Conservation (phyloP, 2,329 filamentous ascomycete species). For the Aureobasidium mangrovei region DNA sequence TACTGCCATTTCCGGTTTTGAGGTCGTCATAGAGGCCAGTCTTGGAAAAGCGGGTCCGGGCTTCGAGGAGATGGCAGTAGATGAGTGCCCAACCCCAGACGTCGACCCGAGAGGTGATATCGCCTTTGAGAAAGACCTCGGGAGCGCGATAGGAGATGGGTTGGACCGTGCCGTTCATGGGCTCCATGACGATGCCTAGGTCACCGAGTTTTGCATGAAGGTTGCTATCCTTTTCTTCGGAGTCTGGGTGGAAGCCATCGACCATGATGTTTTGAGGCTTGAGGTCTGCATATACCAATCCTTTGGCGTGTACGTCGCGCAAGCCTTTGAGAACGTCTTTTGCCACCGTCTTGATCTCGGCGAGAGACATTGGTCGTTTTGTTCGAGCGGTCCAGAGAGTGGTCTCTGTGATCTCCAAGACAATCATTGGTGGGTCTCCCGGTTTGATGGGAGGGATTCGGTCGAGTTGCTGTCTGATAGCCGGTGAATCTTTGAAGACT, state of each 20-base stretch:
- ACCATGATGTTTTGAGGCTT: constrained; percentile 26
- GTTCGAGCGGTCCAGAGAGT: constrained; percentile 23
- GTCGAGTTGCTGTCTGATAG: constrained; percentile 22
- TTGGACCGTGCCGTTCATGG: constrained; percentile 21
- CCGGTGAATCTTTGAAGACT: constrained; percentile 20
- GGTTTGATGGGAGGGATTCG: constrained; percentile 19
- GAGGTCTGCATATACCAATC: constrained; percentile 24
- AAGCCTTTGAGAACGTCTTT: constrained; percentile 21
- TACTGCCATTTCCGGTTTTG: constrained; percentile 12
- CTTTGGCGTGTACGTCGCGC: constrained; percentile 20
- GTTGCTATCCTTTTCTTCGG: constrained; percentile 15
- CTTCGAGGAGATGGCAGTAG: constrained; percentile 24
- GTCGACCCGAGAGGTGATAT: constrained; percentile 21
- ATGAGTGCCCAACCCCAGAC: constrained; percentile 25
- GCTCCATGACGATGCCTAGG: constrained; percentile 23
- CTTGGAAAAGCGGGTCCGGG: constrained; percentile 19
- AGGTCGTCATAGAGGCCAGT: constrained; percentile 23
- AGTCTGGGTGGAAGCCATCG: constrained; percentile 20
- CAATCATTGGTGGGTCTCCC: constrained; percentile 20
- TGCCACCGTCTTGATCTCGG: constrained; percentile 20
- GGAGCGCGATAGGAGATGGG: constrained; percentile 24
- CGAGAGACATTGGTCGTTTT: constrained; percentile 21
- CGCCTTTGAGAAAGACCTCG: constrained; percentile 24
- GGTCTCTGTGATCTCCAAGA: constrained; percentile 22
- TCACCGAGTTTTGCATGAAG: constrained; percentile 23